A percentile compares a stretch with the other conserved stretches of the same genome.
phyloP scores from a whole-genome alignment of 805 yeast species.

The Ogataea methylovora region DNA sequence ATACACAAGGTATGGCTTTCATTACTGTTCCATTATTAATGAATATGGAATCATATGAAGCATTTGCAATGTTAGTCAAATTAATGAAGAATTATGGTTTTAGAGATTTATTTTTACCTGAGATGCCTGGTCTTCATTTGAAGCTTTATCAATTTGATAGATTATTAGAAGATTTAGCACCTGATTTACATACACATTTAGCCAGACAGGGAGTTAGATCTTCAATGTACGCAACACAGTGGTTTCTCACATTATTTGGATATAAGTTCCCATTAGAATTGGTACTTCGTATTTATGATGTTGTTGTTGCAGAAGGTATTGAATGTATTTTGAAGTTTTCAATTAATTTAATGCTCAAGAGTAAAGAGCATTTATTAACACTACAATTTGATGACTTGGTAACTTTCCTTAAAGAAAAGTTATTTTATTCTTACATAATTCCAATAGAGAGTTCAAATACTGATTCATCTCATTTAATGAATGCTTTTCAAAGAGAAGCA shows the following conservation, averaged over 20 bases:
- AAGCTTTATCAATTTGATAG: slow-evolving; percentile 87
- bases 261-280: slow-evolving; percentile 89
- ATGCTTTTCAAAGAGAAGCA: slow-evolving; percentile 3
- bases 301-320: slow-evolving; percentile 83
- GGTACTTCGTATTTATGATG: slow-evolving; percentile 81
- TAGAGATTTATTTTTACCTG: slow-evolving; percentile 71
- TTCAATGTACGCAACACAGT: slow-evolving; percentile 95
- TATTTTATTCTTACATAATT: slow-evolving; percentile 60
- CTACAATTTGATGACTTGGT: slow-evolving; percentile 72
- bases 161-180: slow-evolving; percentile 67
- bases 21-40: slow-evolving; percentile 77
- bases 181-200: slow-evolving; percentile 67
- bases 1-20: slow-evolving; percentile 98
- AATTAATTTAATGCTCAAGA: slow-evolving; percentile 67
- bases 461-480: not conserved
- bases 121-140: slow-evolving; percentile 89
- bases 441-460: slow-evolving; percentile 2
- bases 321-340: slow-evolving; percentile 85
- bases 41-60: slow-evolving; percentile 76
- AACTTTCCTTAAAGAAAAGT: slow-evolving; percentile 67
- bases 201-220: slow-evolving; percentile 81
- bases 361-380: slow-evolving; percentile 48
- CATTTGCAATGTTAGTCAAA: slow-evolving; percentile 72
- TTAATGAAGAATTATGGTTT: slow-evolving; percentile 83
- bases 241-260: slow-evolving; percentile 94